Base-by-base conservation (phyloP, 1,139 yeast genomes). In the Candida tetrigidarum region DNA sequence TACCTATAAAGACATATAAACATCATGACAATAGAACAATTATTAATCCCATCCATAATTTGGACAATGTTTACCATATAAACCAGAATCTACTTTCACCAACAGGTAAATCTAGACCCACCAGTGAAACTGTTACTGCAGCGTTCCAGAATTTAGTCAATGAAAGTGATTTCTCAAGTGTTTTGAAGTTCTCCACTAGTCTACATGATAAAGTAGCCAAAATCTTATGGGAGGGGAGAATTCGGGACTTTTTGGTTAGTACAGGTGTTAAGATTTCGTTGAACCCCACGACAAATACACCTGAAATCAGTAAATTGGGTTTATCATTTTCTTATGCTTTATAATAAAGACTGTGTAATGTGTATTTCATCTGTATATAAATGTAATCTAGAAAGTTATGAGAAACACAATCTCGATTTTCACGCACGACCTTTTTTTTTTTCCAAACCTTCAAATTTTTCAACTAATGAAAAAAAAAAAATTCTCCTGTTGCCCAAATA, bases 191-290 rank as follows among this genome's bases (percentile, higher is more conserved):
- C 2, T 80, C 93, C 44, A 81, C 96, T 0, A 84, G 92, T 41
- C 56, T 89, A 19, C 81, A 80, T 41, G 86, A 84, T 47, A 77
- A 74, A 51, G 74, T 80, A 48, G 57, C 88, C 7, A 83, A 81
- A 48, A 45, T 91, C 5, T 66, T 89, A 30, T 93, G 98, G 97
- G 97, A 89, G 58, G 97, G 98, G 0, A 77, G 88, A 51, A 80
- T 81, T 57, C 83, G 86, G 56, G 96, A 90, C 42, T 86, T 93
- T 57, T 63, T 93, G 43, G 74, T 92, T 4, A 83, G 91, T 43
- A 79, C 93, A 1, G 98, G 98, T 0, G 75, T 84, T 3, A 81
- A 78, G 43, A 52, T 84, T 10, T 51, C 62, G 4, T 43, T 71
- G 23, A 68, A 69, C 45, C 57, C 63, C 1, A 42, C 47, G 4